Evolutionary conservation across 2,329 filamentous ascomycete genomes (phyloP).

Genomic region (Pseudogymnoascus sp.): DNA sequence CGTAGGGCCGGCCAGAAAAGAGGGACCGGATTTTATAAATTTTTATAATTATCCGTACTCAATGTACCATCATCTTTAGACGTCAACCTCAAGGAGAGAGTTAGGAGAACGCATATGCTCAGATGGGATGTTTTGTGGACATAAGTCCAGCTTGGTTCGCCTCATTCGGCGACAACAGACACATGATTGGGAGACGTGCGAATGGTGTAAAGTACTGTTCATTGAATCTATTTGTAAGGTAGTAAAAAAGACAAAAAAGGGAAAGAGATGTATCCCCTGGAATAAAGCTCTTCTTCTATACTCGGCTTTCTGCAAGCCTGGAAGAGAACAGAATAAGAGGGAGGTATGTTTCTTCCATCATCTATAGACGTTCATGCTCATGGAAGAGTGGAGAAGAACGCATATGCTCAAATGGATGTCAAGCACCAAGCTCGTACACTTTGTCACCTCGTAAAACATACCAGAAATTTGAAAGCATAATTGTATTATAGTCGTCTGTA

Average conservation of each 20-base stretch:
- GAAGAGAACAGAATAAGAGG: conserved; percentile 22
- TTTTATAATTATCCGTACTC: conserved; percentile 2
- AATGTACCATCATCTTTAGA: conserved; percentile 11
- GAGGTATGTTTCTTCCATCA: conserved; percentile 27
- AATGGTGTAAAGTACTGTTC: conserved; percentile 1
- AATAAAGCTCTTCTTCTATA: conserved; percentile 22
- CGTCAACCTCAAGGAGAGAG: conserved; percentile 10
- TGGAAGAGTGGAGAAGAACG: conserved; percentile 26
- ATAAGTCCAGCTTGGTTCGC: background rate
- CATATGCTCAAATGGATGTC: conserved; percentile 31
- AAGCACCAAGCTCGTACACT: background rate
- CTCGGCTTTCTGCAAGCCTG: conserved; percentile 9
- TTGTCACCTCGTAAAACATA: background rate
- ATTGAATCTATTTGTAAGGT: conserved; percentile 7
- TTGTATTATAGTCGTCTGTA: conserved; percentile 9
- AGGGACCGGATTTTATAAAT: conserved; percentile 1
- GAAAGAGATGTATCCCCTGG: conserved; percentile 20
- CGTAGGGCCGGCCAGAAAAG: conserved; percentile 6
- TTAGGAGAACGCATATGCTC: conserved; percentile 11
- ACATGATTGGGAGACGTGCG: background rate
- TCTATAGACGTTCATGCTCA: conserved; percentile 30
- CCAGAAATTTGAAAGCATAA: background rate
- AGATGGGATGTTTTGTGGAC: background rate
- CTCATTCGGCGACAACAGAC: background rate
- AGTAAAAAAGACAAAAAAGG: background rate